Base-by-base conservation (phyloP, 176 grass and related monocot species). In the Avena insularis region DNA sequence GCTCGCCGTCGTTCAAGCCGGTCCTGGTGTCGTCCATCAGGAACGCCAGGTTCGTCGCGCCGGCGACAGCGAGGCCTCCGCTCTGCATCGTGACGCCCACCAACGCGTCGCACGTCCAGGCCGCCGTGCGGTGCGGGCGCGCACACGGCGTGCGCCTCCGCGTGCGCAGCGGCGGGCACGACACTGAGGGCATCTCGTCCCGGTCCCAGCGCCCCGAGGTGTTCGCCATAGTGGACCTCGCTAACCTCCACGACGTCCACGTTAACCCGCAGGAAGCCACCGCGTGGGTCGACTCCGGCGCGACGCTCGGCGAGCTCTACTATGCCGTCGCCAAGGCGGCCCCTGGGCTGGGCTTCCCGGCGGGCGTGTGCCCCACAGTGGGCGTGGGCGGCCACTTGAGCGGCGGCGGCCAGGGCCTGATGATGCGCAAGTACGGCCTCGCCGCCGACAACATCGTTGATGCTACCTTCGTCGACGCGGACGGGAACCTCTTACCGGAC, bases 131-230 rank as follows among this genome's bases (percentile, higher is more conserved):
- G 19, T 92, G 92, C 82, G 82, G 95, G 11, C 85, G 85, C 15
- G 43, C 56, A 0, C 17, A 89, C 10, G 59, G 55, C 60, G 46
- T 91, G 1, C 67, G 16, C 25, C 62, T 97, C 80, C 88, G 86
- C 54, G 88, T 94, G 36, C 77, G 92, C 38, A 94, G 92, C 54
- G 92, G 88, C 8, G 92, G 95, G 1, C 94, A 97, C 57, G 94
- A 97, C 81, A 92, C 90, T 45, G 92, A 97, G 77, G 94, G 94
- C 69, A 78, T 97, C 10, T 97, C 95, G 0, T 94, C 84, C 86
- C 40, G 83, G 2, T 85, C 92, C 1, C 12, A 27, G 5, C 11
- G 23, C 5, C 43, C 57, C 2, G 84, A 82, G 35, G 36, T 12
- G 79, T 91, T 94, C 43, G 68, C 78, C 0, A 55, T 91, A 53